Base-by-base conservation (phyloP, 1,284 basidiomycete genomes). In the Schizophyllum amplum region DNA sequence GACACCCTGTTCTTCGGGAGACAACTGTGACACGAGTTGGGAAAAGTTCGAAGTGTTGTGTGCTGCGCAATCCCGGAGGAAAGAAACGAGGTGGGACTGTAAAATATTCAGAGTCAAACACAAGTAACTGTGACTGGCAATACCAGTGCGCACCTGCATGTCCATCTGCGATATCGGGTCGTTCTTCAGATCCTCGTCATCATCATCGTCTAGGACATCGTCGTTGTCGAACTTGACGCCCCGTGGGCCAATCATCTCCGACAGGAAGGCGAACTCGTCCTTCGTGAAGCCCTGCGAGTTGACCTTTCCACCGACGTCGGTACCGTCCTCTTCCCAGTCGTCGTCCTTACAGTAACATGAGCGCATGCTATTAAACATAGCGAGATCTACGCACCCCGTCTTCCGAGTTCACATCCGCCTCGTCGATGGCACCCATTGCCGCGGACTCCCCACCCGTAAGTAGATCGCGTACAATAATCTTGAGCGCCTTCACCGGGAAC, bases 401-500 rank as follows among this genome's bases (percentile, higher is more conserved):
- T 62, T 93, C 92, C 7, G 84, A 87, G 50, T 84, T 83, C 25
- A 84, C 71, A 22, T 83, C 81, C 78, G 47, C 76, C 79, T 55
- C 79, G 77, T 4, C 78, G 78, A 54, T 75, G 73, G 55, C 33
- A 3, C 33, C 33, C 3, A 88, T 77, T 13, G 82, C 77, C 4
- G 87, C 81, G 0, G 83, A 76, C 63, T 90, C 88, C 20, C 85
- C 86, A 52, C 82, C 82, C 11, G 82, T 80, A 63, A 89, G 86
- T 20, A 95, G 75, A 62, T 98, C 94, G 58, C 86, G 86, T 50
- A 98, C 68, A 20, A 98, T 75, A 20, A 98, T 75, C 70, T 98
- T 98, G 69, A 98, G 78, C 1, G 87, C 90, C 72, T 98, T 98
- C 58, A 93, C 83, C 0, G 87, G 89, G 83, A 98, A 96, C 0